These are phyloP conservation scores for Corylus heterophylla DNA, from an alignment of 306 rosid genomes.

Conservation along the genomic window DNA sequence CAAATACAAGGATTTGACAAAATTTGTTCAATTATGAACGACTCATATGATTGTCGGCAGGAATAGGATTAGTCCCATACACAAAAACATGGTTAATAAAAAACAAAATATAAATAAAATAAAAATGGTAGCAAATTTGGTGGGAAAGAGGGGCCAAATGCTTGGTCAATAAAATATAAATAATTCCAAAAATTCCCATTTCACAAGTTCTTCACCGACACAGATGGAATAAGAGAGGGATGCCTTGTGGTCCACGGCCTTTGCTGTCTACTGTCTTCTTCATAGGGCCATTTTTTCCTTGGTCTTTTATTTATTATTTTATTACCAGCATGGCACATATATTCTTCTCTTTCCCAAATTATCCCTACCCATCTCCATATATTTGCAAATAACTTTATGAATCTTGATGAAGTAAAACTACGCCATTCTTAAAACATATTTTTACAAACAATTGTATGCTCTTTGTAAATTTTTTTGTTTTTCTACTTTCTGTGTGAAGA, in stretches of 20 bases:
- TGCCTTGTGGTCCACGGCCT: neutral
- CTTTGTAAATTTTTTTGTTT: no score
- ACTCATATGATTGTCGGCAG: neutral
- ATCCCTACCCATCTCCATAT: slow-evolving; percentile 5
- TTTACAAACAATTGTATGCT: no score
- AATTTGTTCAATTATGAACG: no score
- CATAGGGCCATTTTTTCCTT: neutral
- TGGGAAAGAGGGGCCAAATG: neutral
- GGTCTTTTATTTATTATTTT: neutral
- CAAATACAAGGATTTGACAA: no score
- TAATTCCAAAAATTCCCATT: no score
- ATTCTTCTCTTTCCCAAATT: slow-evolving; percentile 5
- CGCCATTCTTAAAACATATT: no score
- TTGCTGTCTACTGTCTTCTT: neutral
- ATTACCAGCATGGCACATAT: neutral
- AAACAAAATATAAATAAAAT: neutral
- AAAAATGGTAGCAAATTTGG: neutral
- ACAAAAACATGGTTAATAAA: neutral
- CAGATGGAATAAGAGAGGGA: neutral
- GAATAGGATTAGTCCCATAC: neutral
- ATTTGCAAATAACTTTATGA: no score
- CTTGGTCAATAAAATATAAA: neutral
- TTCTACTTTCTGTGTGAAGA: no score
- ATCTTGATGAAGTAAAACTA: no score
- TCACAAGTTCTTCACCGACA: slow-evolving; percentile 1